Conservation (phyloP, 2,329 filamentous ascomycete species). For the Ophiostoma sp. region DNA sequence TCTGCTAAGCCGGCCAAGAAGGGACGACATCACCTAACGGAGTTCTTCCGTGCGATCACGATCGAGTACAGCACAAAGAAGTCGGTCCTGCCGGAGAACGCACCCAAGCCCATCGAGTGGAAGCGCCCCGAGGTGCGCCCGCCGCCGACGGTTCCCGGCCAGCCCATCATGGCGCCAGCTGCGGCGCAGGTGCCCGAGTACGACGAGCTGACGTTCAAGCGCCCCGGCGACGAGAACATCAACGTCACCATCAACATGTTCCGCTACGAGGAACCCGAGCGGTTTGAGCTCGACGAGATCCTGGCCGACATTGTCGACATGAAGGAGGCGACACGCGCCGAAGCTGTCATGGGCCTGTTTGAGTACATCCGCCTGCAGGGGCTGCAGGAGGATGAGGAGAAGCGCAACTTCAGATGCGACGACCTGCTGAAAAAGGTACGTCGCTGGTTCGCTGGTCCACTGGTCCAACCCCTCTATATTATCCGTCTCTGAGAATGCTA, state of each 20-base stretch:
- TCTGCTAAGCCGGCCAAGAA: slow-evolving; percentile 32
- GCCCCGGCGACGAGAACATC: slow-evolving; percentile 84
- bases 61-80: slow-evolving; percentile 62
- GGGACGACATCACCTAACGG: slow-evolving; percentile 54
- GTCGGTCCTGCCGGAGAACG: slow-evolving; percentile 18
- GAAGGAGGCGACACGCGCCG: slow-evolving; percentile 77
- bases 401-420: slow-evolving; percentile 86
- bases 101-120: slow-evolving; percentile 64
- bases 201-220: slow-evolving; percentile 85
- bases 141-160: slow-evolving; percentile 37
- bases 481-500: no score
- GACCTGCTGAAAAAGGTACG: slow-evolving; percentile 61
- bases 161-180: slow-evolving; percentile 16
- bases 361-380: slow-evolving; percentile 85
- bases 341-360: slow-evolving; percentile 87
- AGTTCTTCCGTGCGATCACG: slow-evolving; percentile 76
- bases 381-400: slow-evolving; percentile 91
- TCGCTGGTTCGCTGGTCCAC: no score
- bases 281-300: slow-evolving; percentile 71
- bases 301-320: slow-evolving; percentile 82
- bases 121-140: slow-evolving; percentile 63
- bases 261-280: slow-evolving; percentile 78
- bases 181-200: slow-evolving; percentile 62
- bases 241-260: slow-evolving; percentile 85
- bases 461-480: no score